Evolutionary conservation across 371 early-diverging fungal genomes (phyloP).

Genomic region (Mortierella sp.): DNA sequence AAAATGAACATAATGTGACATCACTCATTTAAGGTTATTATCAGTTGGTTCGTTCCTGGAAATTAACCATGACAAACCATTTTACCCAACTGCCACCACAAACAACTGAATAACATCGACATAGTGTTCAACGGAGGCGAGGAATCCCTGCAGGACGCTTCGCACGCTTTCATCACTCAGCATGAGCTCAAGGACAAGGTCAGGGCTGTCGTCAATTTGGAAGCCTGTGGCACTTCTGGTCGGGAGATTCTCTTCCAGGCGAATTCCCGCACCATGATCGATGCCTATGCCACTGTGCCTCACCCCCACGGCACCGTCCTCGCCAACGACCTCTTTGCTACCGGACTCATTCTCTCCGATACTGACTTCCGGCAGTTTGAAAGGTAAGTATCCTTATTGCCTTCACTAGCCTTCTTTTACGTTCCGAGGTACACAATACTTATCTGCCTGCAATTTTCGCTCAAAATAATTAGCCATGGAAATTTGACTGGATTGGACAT

Average conservation of each 20-base stretch:
- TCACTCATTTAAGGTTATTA: background rate
- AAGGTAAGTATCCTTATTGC: too few species aligned
- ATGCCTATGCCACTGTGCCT: slow-evolving; percentile 78
- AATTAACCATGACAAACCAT: slow-evolving; percentile 10
- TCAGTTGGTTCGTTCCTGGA: background rate
- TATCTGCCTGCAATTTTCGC: too few species aligned
- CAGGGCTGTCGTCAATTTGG: slow-evolving; percentile 79
- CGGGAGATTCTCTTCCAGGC: slow-evolving; percentile 84
- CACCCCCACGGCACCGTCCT: slow-evolving; percentile 82
- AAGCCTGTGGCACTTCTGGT: slow-evolving; percentile 81
- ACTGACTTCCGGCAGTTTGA: slow-evolving; percentile 86
- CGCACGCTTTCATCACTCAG: slow-evolving; percentile 80
- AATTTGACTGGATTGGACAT: slow-evolving; percentile 77
- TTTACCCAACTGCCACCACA: too few species aligned
- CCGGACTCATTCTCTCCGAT: slow-evolving; percentile 80
- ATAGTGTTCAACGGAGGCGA: slow-evolving; percentile 87
- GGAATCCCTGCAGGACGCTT: slow-evolving; percentile 83
- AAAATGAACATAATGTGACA: background rate
- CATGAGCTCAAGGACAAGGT: slow-evolving; percentile 72
- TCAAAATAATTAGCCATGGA: slow-evolving; percentile 78
- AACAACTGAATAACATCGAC: too few species aligned
- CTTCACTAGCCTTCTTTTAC: too few species aligned
- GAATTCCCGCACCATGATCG: slow-evolving; percentile 76
- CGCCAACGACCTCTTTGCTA: slow-evolving; percentile 83
- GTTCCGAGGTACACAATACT: too few species aligned